Evolutionary conservation across 2,329 filamentous ascomycete genomes (phyloP), one percentile per base, ranked within the genome.

Genomic region (Clonostachys rhizophaga): DNA sequence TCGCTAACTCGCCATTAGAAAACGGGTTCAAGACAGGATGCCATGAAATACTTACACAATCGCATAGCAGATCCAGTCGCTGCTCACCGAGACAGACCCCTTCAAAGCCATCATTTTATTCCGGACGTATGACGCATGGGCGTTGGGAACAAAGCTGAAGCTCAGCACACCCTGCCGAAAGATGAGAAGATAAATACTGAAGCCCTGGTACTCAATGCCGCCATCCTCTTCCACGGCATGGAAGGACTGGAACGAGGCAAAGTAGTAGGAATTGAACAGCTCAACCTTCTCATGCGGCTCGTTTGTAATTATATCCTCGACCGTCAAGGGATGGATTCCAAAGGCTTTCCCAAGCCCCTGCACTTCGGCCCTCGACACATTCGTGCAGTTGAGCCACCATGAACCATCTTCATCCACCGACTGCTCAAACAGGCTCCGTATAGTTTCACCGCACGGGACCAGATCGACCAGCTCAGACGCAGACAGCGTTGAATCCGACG

Each of bases 41-140:
- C n/a, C 17, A 10, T 6, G 6, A 9, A 10, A 10, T n/a, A 71
- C 85, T 76, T 74, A 90, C 86, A 99, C 97, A 61, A 99, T 78
- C 40, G 94, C 94, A 63, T 99, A 99, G 73, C 94, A 99, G 57
- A 97, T 95, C 92, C 95, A 99, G 69, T 99, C 94, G 56, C 91
- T 91, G 62, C 90, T 95, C 39, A 99, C 78, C 52, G 91, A 86
- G 58, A 97, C 88, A 61, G 96, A 97, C 61, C 99, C 94, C 61
- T 95, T 92, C 47, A 99, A 76, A 56, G 90, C 87, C 20, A 89
- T 86, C 58, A 99, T 97, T 67, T 94, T 84, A 74, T 88, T 91
- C 54, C 92, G 84, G 24, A 99, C 94, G 54, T 94, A 89, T 40
- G 86, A 79, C 12, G 91, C 89, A 64, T 99, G 94, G 3, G 84